Evolutionary conservation across 2,329 filamentous ascomycete species (phyloP), one percentile per base, ranked within the genome.

Genomic region (Furcasterigmium furcatum): DNA sequence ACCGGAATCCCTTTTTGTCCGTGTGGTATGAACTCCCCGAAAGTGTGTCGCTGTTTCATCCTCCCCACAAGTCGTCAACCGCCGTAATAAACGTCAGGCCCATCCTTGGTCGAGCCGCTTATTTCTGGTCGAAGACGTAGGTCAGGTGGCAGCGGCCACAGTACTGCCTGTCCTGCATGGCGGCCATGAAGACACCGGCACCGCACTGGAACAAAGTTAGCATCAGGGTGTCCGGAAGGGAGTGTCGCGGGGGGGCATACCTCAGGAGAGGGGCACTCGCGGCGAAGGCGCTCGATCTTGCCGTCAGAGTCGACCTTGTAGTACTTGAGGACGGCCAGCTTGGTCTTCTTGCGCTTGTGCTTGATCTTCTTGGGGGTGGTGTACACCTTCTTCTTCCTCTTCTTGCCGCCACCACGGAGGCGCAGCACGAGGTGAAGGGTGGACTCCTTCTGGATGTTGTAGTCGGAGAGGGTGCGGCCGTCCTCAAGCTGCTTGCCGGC

Each of bases 311-410:
- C 94, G 65, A 99, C 94, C 89, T 99, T 99, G 89, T 99, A 99
- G 89, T 99, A 99, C 87, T 99, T 99, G 76, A 99, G 91, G 63
- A 99, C 92, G 67, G 94, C 94, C 74, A 99, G 81, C 88, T 99
- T 99, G 85, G 88, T 96, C 92, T 99, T 99, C 91, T 97, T 99
- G 82, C 91, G 88, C 91, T 99, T 99, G 87, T 99, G 94, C 94
- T 99, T 99, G 88, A 99, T 99, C 91, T 99, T 99, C 91, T 99
- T 99, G 74, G 94, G 94, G 68, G 94, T 99, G 73, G 90, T 97
- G 88, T 99, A 99, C 63, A 99, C 94, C 91, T 99, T 99, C 91
- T 96, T 96, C 90, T 99, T 99, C 77, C 95, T 86, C 89, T 97
- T 96, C 91, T 99, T 99, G 71, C 76, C 91, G 76, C 92, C 94